phyloP scores from a whole-genome alignment of 371 early-diverging fungal genomes.

The Lichtheimia ramosa region DNA sequence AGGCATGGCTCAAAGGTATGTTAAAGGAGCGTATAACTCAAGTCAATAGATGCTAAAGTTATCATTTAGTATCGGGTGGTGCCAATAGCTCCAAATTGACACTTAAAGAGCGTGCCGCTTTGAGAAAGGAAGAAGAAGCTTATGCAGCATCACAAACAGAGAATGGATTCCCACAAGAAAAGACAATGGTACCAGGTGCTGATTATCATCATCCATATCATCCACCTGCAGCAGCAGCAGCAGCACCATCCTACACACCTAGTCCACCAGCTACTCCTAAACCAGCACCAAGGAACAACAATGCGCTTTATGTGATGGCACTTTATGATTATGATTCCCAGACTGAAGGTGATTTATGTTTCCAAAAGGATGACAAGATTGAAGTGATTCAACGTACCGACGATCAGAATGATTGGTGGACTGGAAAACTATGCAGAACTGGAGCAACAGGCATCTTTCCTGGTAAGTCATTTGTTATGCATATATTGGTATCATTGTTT shows the following conservation, averaged over 20 bases:
- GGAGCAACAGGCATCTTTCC: constrained; percentile 71
- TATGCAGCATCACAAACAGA: not conserved
- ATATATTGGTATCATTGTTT: too few species aligned
- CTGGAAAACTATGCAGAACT: constrained; percentile 42
- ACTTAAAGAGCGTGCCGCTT: constrained; percentile 36
- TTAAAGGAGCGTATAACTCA: too few species aligned
- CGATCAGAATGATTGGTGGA: constrained; percentile 75
- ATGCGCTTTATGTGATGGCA: constrained; percentile 44
- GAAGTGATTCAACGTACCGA: constrained; percentile 58
- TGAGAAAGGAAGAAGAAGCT: constrained; percentile 15
- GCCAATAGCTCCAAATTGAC: constrained; percentile 29
- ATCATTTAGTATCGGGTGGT: constrained; percentile 27
- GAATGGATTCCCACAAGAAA: constrained; percentile 2
- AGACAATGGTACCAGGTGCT: not conserved
- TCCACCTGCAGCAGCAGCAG: not conserved
- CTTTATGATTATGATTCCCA: constrained; percentile 75
- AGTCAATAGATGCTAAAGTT: not conserved
- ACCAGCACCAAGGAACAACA: constrained; percentile 13
- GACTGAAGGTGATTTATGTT: constrained; percentile 67
- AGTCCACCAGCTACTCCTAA: not conserved
- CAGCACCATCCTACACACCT: not conserved
- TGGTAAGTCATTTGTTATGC: constrained; percentile 34
- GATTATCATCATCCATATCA: not conserved
- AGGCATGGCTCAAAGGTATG: constrained; percentile 29
- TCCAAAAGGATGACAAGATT: constrained; percentile 66